Evolutionary conservation across 2,329 filamentous ascomycete genomes (phyloP), one percentile per base, ranked within the genome.

Genomic region (Chaetoscypha palmicola): DNA sequence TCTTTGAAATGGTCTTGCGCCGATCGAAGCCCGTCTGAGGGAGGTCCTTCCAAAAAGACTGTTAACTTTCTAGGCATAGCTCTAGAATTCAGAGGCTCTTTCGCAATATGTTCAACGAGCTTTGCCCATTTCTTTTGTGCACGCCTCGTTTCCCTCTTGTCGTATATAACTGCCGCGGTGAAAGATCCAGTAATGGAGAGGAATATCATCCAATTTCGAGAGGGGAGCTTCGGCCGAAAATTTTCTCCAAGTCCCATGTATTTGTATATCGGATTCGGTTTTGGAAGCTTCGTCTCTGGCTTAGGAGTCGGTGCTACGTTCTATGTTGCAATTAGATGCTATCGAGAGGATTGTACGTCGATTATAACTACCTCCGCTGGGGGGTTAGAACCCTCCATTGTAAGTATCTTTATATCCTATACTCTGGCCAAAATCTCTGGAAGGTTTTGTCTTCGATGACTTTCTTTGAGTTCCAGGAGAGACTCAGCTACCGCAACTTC

Each of bases 151-250:
- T 97, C 83, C 48, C 86, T 82, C 60, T 87, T 87, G 67, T 98
- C 92, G 71, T 98, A 96, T 61, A 92, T 76, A 44, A 97, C 74
- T 41, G 88, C 85, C 12, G 78, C 80, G 4, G 86, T 79, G 61
- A 95, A 84, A 36, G 86, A 78, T 41, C 82, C 82, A 9, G 83
- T 83, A 43, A 97, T 65, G 36, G 83, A 73, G 66, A 90, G 80
- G 69, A 98, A 98, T 59, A 98, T 96, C 68, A 92, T 79, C 92
- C 92, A 98, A 64, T 97, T 97, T 49, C 92, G 85, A 14, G 91
- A 97, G 5, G 92, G 92, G 14, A 98, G 79, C 65, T 81, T 88
- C 56, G 81, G 76, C 47, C 86, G 84, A 49, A 96, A 77, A 54
- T 83, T 85, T 39, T 91, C 91, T 35, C 59, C 46, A 34, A 98